Base-by-base conservation (phyloP, 148 eudicot species). In the Gaultheria prostrata region DNA sequence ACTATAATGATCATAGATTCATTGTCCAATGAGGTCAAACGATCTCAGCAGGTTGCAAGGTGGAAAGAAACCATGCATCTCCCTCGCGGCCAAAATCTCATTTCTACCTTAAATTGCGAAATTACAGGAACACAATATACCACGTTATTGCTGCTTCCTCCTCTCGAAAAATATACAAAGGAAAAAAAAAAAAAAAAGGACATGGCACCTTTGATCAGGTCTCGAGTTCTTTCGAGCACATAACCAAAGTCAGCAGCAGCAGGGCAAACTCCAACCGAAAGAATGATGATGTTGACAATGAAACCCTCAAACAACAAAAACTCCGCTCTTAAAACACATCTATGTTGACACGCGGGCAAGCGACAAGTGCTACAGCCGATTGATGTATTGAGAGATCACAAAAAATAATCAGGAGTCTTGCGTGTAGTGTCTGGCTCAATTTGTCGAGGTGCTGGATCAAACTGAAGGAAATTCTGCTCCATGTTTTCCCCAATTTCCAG, bases 401-500 rank as follows among this genome's bases (percentile, higher is more conserved):
- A 90, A 90, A 95, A 95, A 83, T 95, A 95, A 90, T 95, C 98
- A 6, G 98, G 98, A 78, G 98, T 94, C 85, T 94, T 95, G 83
- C 98, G 96, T 4, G 95, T 89, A 14, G 98, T 93, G 87, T 95
- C 98, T 0, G 98, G 98, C 83, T 95, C 98, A 63, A 95, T 94
- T 89, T 95, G 98, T 77, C 95, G 86, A 48, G 98, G 98, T 50
- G 98, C 98, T 20, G 98, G 98, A 86, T 95, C 98, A 46, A 95
- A 95, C 63, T 95, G 98, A 80, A 95, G 95, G 90, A 95, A 95
- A 87, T 93, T 94, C 86, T 94, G 98, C 70, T 95, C 98, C 98
- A 95, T 95, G 82, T 95, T 94, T 85, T 95, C 98, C 80, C 98
- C 98, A 45, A 95, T 93, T 86, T 95, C 98, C 26, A 94, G 92